Base-by-base conservation (phyloP, 176 grass and related monocot species). In the Bonia amplexicaulis region DNA sequence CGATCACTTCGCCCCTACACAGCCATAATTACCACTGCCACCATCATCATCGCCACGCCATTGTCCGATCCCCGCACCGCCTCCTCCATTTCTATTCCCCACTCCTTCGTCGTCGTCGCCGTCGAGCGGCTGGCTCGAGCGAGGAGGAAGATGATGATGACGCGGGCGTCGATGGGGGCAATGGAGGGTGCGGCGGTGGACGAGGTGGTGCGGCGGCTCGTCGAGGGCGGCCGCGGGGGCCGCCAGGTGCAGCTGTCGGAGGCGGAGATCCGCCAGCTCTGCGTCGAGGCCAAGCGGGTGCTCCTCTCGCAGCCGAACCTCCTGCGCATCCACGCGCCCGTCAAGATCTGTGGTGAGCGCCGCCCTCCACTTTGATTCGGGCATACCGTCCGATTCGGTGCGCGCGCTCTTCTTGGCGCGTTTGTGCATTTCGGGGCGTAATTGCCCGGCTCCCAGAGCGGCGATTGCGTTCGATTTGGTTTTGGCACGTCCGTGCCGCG, bases 291-390 rank as follows among this genome's bases (percentile, higher is more conserved):
- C 12, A 95, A 95, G 58, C 70, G 83, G 71, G 90, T 92, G 52
- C 75, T 95, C 16, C 86, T 95, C 35, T 84, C 88, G 49, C 88
- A 95, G 88, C 90, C 93, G 2, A 90, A 77, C 49, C 93, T 95
- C 49, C 80, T 95, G 72, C 85, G 86, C 59, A 61, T 95, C 40
- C 82, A 69, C 82, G 90, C 93, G 25, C 93, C 93, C 39, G 76
- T 89, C 80, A 95, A 95, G 88, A 93, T 95, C 86, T 95, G 93
- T 80, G 93, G 93, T 95, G 66, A 88, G 82, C 47, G 12, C 29
- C 31, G 5, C 42, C 55, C 45, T 42, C n/a, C 6, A 16, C 54
- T 42, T 67, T 82, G 23, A 47, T 61, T 33, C 39, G 37, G 35
- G 66, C 66, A 31, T 27, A 17, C 13, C 7, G 31, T 80, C 25